phyloP scores from a whole-genome alignment of 352 stramenopile species.

The Peronospora belbahrii region DNA sequence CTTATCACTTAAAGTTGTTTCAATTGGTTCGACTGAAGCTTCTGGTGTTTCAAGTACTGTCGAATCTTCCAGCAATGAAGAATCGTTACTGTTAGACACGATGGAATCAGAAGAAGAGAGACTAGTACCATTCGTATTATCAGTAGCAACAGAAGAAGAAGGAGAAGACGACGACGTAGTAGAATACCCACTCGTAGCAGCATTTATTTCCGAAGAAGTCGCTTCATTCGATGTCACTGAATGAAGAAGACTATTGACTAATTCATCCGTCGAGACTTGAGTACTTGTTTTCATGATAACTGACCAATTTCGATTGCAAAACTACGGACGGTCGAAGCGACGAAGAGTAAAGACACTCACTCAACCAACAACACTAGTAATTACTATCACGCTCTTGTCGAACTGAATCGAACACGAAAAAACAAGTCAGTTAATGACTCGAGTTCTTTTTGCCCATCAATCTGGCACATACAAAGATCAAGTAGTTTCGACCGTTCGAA shows the following conservation, averaged over 20 bases:
- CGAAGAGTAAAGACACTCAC: no score
- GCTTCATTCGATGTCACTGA: conserved; percentile 17
- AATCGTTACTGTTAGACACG: no score
- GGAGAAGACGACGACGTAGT: conserved; percentile 1
- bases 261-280: conserved; percentile 31
- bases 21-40: no score
- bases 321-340: no score
- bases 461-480: conserved; percentile 5
- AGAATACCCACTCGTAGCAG: no score
- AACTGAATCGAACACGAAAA: background rate
- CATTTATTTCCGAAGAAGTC: conserved; percentile 4
- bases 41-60: no score
- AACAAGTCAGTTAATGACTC: conserved; percentile 22
- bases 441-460: background rate
- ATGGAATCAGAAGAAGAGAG: no score
- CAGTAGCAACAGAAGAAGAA: background rate
- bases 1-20: no score
- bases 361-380: background rate
- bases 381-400: no score
- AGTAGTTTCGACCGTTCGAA: conserved; percentile 10
- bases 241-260: conserved; percentile 36
- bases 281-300: background rate
- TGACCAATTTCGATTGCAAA: no score
- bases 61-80: no score
- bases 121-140: background rate